Evolutionary conservation across 2,329 filamentous ascomycete species (phyloP).

Genomic region (Rutstroemia sp.): DNA sequence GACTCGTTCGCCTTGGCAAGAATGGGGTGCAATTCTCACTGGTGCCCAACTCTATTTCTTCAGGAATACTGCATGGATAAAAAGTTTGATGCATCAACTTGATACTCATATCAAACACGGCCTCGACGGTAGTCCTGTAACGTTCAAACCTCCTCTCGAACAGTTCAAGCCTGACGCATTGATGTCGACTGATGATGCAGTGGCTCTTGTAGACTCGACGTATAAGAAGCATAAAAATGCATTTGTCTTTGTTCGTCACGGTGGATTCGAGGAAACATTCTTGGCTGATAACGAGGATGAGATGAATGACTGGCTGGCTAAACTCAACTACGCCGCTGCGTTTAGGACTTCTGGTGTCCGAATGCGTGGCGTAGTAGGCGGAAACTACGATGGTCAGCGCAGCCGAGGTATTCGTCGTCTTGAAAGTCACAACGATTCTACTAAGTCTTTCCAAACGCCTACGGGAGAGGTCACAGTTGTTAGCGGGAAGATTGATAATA

Average conservation of each 20-base stretch:
- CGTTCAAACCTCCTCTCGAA: conserved; percentile 83
- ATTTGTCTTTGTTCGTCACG: conserved; percentile 82
- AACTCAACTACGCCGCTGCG: conserved; percentile 92
- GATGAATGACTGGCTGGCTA: conserved; percentile 93
- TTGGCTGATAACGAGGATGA: conserved; percentile 85
- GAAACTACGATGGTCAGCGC: conserved; percentile 76
- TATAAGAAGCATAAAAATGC: conserved; percentile 97
- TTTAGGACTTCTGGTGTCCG: conserved; percentile 88
- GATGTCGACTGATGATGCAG: conserved; percentile 88
- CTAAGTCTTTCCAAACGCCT: conserved; percentile 58
- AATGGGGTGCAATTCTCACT: conserved; percentile 95
- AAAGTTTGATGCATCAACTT: conserved; percentile 81
- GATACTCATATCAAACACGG: conserved; percentile 74
- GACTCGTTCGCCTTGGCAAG: conserved; percentile 91
- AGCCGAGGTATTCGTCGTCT: conserved; percentile 65
- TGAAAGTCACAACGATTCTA: conserved; percentile 42
- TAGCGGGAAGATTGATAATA: conserved; percentile 66
- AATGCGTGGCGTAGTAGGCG: conserved; percentile 80
- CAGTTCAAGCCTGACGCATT: conserved; percentile 91
- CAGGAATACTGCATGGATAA: conserved; percentile 87
- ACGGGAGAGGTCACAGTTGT: conserved; percentile 68
- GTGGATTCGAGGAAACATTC: conserved; percentile 82
- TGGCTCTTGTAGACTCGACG: conserved; percentile 74
- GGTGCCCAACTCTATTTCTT: conserved; percentile 98
- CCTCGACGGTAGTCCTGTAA: conserved; percentile 66